Evolutionary conservation across 2,329 filamentous ascomycete genomes (phyloP).

Genomic region (Saccharata proteae): DNA sequence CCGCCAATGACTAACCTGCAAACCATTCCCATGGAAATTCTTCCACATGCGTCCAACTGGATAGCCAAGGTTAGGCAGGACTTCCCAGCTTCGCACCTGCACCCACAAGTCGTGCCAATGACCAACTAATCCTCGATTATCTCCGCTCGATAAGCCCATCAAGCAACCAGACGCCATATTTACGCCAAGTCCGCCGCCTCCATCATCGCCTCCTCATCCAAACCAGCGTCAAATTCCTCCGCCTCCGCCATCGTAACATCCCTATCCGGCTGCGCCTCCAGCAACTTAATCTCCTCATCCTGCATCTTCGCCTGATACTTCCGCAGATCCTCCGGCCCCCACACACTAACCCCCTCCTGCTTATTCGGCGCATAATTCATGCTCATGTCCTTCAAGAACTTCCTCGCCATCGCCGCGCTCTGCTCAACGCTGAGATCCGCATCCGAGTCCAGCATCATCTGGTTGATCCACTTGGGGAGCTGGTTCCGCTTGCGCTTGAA

Average conservation of each 20-base stretch:
- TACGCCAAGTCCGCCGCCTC: no score
- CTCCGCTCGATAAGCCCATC: no score
- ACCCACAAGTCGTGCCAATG: no score
- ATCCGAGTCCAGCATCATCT: slow-evolving; percentile 73
- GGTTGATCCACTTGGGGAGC: slow-evolving; percentile 92
- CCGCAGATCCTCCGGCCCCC: slow-evolving; percentile 70
- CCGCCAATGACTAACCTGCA: no score
- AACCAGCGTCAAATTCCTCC: slow-evolving; percentile 17
- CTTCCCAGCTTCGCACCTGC: no score
- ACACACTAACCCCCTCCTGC: slow-evolving; percentile 87
- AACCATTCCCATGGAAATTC: no score
- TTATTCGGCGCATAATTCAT: slow-evolving; percentile 73
- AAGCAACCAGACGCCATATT: no score
- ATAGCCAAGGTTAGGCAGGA: no score
- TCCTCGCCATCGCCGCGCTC: slow-evolving; percentile 78
- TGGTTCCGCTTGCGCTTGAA: slow-evolving; percentile 87
- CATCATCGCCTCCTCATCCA: slow-evolving; percentile 1
- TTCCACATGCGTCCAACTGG: no score
- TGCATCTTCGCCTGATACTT: slow-evolving; percentile 66
- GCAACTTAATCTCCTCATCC: slow-evolving; percentile 52
- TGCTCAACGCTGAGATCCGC: slow-evolving; percentile 91
- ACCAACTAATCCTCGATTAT: no score
- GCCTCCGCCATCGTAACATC: slow-evolving; percentile 19
- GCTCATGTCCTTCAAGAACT: slow-evolving; percentile 83
- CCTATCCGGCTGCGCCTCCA: slow-evolving; percentile 36